Evolutionary conservation across 1,139 yeast species (phyloP), one percentile per base, ranked within the genome.

Genomic region (Hemisphaericaspora xylanilytica): DNA sequence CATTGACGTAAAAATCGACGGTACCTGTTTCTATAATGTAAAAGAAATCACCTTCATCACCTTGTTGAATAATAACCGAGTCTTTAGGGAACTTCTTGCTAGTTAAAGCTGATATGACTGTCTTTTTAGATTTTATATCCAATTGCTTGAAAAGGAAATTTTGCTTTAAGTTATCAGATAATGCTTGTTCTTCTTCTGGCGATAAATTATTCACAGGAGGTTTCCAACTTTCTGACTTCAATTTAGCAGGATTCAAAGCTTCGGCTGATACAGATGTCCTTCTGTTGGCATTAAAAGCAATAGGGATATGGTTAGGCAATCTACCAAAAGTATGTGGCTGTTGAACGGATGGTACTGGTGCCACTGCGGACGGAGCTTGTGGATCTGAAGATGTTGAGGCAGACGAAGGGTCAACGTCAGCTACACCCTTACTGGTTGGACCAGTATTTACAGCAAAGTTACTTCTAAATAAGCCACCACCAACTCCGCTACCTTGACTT

Each of bases 11-110:
- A 55, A 81, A 89, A 48, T 87, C 94, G 39, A 92, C 96, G 2
- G 75, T 65, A 39, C 98, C 98, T 9, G 70, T 63, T 64, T 92
- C 97, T 44, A 92, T 81, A 39, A 92, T 82, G 62, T 90, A 92
- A 60, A 92, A 89, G 61, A 70, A 92, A 63, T 92, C 97, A 50
- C 98, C 98, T 59, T 87, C 96, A 57, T 89, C 97, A 40, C 98
- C 98, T 65, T 92, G 97, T 51, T 71, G 78, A 55, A 92, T 90
- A 46, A 92, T 84, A 49, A 78, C 81, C 9, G 79, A 67, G 40
- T 80, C 85, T 41, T 76, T 70, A 5, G 74, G 55, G 37, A 81
- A 79, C 37, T 66, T 63, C 55, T 85, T 85, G 57, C 85, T 92
- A 50, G 84, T 79, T 48, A 92, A 73, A 14, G 97, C 95, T 50